Evolutionary conservation across 306 rosid genomes (phyloP).

Genomic region (Vigna unguiculata): DNA sequence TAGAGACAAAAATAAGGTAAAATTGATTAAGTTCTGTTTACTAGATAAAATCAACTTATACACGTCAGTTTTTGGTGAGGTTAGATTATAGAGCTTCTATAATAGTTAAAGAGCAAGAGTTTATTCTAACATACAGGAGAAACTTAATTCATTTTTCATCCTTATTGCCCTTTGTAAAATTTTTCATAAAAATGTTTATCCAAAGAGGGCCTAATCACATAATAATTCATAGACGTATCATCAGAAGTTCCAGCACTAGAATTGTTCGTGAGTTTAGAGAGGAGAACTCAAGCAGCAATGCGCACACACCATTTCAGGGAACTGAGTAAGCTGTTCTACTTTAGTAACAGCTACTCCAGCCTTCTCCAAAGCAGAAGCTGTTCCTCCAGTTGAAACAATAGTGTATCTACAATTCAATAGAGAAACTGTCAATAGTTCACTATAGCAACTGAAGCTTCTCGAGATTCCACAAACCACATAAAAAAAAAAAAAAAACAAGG

Average conservation of each 20-base stretch:
- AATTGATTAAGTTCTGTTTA: not conserved
- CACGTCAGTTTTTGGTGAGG: not conserved
- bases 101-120: not conserved
- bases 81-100: not conserved
- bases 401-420: slow-evolving; percentile 58
- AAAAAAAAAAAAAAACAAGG: slow-evolving; percentile 16
- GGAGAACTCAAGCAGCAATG: slow-evolving; percentile 11
- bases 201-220: not conserved
- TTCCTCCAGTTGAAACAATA: slow-evolving; percentile 98
- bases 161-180: not conserved
- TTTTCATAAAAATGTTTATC: not conserved
- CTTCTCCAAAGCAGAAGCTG: slow-evolving; percentile 81
- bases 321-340: slow-evolving; percentile 85
- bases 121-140: not conserved
- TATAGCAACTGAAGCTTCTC: slow-evolving; percentile 21
- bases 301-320: slow-evolving; percentile 89
- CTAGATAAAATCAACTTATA: not conserved
- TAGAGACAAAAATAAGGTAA: not conserved
- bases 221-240: slow-evolving; percentile 9
- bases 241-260: slow-evolving; percentile 2
- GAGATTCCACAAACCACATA: slow-evolving; percentile 6
- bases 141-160: not conserved
- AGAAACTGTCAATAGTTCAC: slow-evolving; percentile 14
- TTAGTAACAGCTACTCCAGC: slow-evolving; percentile 85
- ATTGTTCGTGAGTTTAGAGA: slow-evolving; percentile 9